Base-by-base conservation (phyloP, 2,329 filamentous ascomycete genomes). In the Leptographium radiaticola region DNA sequence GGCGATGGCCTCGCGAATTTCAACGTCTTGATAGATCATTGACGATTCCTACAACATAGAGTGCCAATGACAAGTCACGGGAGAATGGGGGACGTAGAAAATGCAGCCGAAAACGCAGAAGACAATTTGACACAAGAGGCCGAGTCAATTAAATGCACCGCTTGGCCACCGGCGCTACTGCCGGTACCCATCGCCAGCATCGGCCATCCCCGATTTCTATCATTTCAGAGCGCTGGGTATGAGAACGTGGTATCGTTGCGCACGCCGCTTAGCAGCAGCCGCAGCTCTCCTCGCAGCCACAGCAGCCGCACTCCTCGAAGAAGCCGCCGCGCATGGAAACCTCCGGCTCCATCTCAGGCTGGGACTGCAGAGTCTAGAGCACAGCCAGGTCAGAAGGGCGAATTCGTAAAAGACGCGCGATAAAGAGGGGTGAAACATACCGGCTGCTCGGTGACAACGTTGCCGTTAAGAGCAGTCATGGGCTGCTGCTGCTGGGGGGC, bases 241-340 rank as follows among this genome's bases (percentile, higher is more conserved):
- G 18, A 47, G 16, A 33, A 16, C 15, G 20, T 45, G 25, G 25
- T 25, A 25, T 25, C 6, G 8, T 3, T 31, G 30, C 13, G 36
- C n/a, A 42, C 18, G 34, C 20, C 47, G 31, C 52, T 57, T 63
- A 65, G 57, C 64, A 65, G 59, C 64, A 65, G 15, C 20, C 54
- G 51, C 62, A 64, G 52, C 60, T 58, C 57, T 65, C 63, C n/a
- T 56, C 55, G 56, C 55, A 65, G 56, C 64, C 61, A 52, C 64
- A 65, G 60, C 64, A 65, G 47, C 57, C 55, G 54, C 64, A 66
- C 55, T 65, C 63, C 57, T 66, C 64, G n/a, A 62, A 56, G 54
- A 66, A 64, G 34, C 64, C 64, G 38, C 64, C 64, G 53, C 63
- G 63, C 58, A 66, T 59, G 18, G 58, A 59, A 42, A 59, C 60